phyloP scores from a whole-genome alignment of 306 rosid genomes.

The Quercus ilex region DNA sequence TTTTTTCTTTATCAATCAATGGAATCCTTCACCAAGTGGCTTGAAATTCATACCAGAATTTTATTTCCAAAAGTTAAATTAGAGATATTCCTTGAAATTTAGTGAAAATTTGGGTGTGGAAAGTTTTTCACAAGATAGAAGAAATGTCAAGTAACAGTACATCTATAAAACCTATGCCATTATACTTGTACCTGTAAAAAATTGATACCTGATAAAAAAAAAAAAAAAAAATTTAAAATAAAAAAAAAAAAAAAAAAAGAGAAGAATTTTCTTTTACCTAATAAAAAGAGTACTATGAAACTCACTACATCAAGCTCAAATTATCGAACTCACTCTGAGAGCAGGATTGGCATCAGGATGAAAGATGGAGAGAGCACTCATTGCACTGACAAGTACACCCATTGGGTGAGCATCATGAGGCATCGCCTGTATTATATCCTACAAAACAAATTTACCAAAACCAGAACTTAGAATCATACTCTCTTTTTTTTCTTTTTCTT shows the following conservation, averaged over 20 bases:
- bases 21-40: background rate
- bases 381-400: slow-evolving; percentile 86
- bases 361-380: slow-evolving; percentile 81
- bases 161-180: background rate
- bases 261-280: too few species aligned
- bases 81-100: background rate
- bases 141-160: too few species aligned
- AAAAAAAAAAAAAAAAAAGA: too few species aligned
- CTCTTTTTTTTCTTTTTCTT: too few species aligned
- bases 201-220: background rate
- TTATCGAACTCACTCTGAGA: slow-evolving; percentile 51
- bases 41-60: background rate
- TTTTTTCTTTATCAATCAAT: background rate
- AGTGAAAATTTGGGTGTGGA: too few species aligned
- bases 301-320: background rate
- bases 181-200: background rate
- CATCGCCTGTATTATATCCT: slow-evolving; percentile 87
- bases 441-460: slow-evolving; percentile 22
- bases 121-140: too few species aligned
- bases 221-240: too few species aligned
- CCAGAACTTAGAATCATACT: background rate
- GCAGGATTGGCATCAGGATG: slow-evolving; percentile 97
- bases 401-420: slow-evolving; percentile 98
- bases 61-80: background rate
- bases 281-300: background rate